phyloP scores from a whole-genome alignment of 352 stramenopile species.

The Sclerospora graminicola region DNA sequence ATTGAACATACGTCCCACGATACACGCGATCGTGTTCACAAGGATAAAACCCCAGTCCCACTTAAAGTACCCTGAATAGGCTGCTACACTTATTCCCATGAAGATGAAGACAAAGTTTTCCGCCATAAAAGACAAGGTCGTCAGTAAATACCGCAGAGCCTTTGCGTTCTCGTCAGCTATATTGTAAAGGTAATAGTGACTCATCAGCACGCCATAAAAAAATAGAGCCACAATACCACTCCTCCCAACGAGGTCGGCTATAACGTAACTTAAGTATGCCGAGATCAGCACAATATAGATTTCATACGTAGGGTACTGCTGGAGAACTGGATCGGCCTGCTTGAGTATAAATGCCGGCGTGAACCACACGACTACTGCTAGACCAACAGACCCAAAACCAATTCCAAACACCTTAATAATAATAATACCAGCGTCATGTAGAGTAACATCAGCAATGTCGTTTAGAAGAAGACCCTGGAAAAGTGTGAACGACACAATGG shows the following conservation, averaged over 20 bases:
- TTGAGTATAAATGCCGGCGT: conserved; percentile 78
- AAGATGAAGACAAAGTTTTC: conserved; percentile 88
- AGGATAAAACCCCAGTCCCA: conserved; percentile 65
- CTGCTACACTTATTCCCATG: conserved; percentile 72
- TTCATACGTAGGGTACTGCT: conserved; percentile 76
- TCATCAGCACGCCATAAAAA: conserved; percentile 87
- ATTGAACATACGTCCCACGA: conserved; percentile 49
- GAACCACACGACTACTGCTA: conserved; percentile 62
- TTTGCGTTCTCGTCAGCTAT: conserved; percentile 71
- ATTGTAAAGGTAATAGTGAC: conserved; percentile 81
- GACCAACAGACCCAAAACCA: conserved; percentile 63
- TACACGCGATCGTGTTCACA: conserved; percentile 31
- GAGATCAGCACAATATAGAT: conserved; percentile 82
- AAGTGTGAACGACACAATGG: no score
- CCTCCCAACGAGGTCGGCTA: conserved; percentile 58
- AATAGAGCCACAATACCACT: conserved; percentile 92
- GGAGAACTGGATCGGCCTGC: conserved; percentile 56
- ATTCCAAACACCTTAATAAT: no score
- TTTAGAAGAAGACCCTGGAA: no score
- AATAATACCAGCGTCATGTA: no score
- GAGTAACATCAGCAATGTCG: no score
- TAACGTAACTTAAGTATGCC: conserved; percentile 76
- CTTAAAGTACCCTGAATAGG: conserved; percentile 41
- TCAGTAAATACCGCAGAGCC: conserved; percentile 63
- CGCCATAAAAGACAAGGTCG: conserved; percentile 71